Conservation (phyloP, 2,329 filamentous ascomycete genomes). For the Cladophialophora carrionii region DNA sequence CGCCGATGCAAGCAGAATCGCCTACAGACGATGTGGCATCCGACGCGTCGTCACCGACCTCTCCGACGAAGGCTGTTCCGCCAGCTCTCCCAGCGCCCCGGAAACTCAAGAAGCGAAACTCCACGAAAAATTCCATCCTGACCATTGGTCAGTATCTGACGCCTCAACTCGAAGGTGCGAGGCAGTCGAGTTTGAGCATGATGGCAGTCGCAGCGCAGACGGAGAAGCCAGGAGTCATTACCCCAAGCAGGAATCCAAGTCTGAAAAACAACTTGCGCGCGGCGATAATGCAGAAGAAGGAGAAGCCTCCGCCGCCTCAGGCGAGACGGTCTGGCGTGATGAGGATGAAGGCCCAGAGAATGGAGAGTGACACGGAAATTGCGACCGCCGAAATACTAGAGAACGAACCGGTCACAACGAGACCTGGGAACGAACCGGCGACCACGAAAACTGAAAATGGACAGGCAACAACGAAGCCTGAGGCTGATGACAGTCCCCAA, state of each 20-base stretch:
- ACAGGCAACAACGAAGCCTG: slow-evolving; percentile 1
- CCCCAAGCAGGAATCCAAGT: slow-evolving; percentile 64
- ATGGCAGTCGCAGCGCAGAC: slow-evolving; percentile 76
- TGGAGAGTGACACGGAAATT: slow-evolving; percentile 28
- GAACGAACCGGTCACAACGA: slow-evolving; percentile 4
- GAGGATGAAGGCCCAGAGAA: slow-evolving; percentile 23
- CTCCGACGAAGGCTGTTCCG: slow-evolving; percentile 37
- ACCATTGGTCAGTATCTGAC: slow-evolving; percentile 39
- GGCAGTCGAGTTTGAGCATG: slow-evolving; percentile 75
- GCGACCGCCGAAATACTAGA: slow-evolving; percentile 15
- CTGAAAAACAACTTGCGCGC: slow-evolving; percentile 36
- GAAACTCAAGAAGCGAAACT: slow-evolving; percentile 41
- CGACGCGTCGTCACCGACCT: slow-evolving; percentile 32
- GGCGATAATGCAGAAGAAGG: slow-evolving; percentile 36
- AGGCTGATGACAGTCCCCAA: slow-evolving; percentile 3
- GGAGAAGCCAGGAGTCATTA: slow-evolving; percentile 81
- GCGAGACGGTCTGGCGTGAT: slow-evolving; percentile 40
- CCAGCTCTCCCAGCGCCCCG: slow-evolving; percentile 55
- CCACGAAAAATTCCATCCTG: slow-evolving; percentile 39
- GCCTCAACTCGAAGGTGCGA: slow-evolving; percentile 61
- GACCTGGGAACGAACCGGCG: neutral
- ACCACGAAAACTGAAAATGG: neutral
- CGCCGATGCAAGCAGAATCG: slow-evolving; percentile 38
- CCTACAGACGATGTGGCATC: slow-evolving; percentile 32
- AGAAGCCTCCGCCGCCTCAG: slow-evolving; percentile 38